phyloP scores from a whole-genome alignment of 495 filamentous ascomycete species.

The Aspergillus diversus region DNA sequence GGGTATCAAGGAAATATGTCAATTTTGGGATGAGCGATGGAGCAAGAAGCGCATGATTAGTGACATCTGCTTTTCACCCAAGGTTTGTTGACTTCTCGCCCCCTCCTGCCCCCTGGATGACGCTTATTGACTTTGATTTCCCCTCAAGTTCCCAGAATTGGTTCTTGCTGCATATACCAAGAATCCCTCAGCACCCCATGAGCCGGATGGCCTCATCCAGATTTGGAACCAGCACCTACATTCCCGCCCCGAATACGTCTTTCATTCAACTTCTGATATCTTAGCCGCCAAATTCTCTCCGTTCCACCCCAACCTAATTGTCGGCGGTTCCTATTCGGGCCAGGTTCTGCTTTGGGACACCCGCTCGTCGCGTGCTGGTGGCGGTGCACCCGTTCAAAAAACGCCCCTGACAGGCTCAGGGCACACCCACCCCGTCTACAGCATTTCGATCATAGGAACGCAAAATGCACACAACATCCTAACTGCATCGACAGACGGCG shows the following conservation, averaged over 20 bases:
- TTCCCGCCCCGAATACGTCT: constrained; percentile 91
- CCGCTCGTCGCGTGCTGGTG: constrained; percentile 63
- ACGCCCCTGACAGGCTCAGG: constrained; percentile 89
- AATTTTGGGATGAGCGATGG: constrained; percentile 95
- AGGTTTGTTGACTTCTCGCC: constrained; percentile 50
- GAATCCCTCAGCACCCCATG: constrained; percentile 91
- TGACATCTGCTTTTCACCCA: constrained; percentile 88
- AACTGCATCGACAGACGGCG: constrained; percentile 92
- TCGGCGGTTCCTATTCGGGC: constrained; percentile 92
- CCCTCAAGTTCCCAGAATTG: constrained; percentile 77
- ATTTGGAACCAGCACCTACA: constrained; percentile 97
- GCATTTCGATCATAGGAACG: constrained; percentile 91
- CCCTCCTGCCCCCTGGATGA: background rate
- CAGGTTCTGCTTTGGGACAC: constrained; percentile 99
- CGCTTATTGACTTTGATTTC: background rate
- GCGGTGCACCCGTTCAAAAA: constrained; percentile 87
- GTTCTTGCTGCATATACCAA: constrained; percentile 95
- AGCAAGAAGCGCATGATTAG: constrained; percentile 97
- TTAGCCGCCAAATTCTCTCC: constrained; percentile 95
- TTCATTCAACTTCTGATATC: constrained; percentile 95
- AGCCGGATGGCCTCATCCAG: constrained; percentile 91
- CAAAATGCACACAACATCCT: constrained; percentile 99
- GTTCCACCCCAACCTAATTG: constrained; percentile 92
- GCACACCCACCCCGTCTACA: constrained; percentile 96
- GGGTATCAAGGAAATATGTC: constrained; percentile 81